Evolutionary conservation across 192 early-diverging fungal genomes (phyloP).

Genomic region (Jimgerdemannia lactiflua): DNA sequence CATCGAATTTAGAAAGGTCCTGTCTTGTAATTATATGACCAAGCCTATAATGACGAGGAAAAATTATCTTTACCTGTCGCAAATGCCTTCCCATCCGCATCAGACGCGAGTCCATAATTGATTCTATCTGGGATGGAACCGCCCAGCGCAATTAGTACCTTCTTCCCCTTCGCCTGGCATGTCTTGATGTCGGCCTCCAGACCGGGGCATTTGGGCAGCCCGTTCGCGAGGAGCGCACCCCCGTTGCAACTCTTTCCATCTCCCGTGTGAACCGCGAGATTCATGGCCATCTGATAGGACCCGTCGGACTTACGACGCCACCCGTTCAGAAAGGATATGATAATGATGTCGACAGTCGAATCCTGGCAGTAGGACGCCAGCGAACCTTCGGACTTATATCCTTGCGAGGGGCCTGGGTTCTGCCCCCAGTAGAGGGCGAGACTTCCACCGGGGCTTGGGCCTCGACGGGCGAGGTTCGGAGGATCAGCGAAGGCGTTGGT

Average conservation of each 20-base stretch:
- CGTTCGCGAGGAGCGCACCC: conserved; percentile 30
- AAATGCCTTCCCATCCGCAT: neutral
- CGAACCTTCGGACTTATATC: neutral
- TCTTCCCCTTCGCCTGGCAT: conserved; percentile 55
- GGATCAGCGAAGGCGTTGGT: neutral
- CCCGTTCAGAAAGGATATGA: conserved; percentile 39
- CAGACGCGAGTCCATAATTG: neutral
- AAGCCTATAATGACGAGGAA: neutral
- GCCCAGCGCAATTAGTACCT: conserved; percentile 52
- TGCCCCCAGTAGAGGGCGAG: neutral
- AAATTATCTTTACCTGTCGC: neutral
- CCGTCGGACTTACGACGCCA: neutral
- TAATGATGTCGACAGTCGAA: conserved; percentile 45
- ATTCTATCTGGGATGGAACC: conserved; percentile 25
- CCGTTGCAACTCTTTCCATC: conserved; percentile 19
- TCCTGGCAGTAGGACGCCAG: conserved; percentile 46
- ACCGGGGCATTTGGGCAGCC: conserved; percentile 48
- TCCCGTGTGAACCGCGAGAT: conserved; percentile 34
- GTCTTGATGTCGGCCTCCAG: conserved; percentile 51
- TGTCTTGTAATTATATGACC: too few relatives aligned
- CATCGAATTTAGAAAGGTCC: too few relatives aligned
- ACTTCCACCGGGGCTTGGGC: neutral
- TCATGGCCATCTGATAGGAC: conserved; percentile 38
- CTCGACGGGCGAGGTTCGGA: neutral
- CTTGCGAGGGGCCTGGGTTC: neutral